Evolutionary conservation across 2,329 filamentous ascomycete genomes (phyloP).

Genomic region (Colletotrichum cereale): DNA sequence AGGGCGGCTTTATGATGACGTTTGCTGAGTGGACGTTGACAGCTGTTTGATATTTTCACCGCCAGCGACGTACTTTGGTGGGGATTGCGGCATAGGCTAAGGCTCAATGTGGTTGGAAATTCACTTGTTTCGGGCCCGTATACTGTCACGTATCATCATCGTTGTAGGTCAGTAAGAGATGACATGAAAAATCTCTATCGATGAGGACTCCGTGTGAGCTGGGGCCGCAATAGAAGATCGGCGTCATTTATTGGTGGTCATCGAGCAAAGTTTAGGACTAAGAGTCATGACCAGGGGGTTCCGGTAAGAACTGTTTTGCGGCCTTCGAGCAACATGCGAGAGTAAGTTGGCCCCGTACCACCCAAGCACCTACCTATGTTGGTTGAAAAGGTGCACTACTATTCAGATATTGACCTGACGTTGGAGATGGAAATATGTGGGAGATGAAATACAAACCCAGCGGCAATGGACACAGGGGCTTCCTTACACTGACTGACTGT

Average conservation of each 20-base stretch:
- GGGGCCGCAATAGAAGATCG: background rate
- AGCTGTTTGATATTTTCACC: constrained; percentile 5
- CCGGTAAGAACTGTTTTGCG: background rate
- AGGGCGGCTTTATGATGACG: constrained; percentile 6
- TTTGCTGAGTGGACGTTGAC: background rate
- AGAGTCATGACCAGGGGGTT: background rate
- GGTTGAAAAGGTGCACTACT: background rate
- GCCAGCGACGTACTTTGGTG: constrained; percentile 3
- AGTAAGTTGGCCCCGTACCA: background rate
- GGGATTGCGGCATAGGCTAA: background rate
- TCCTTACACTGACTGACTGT: background rate
- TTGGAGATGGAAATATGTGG: background rate
- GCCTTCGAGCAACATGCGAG: background rate
- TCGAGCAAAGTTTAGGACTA: background rate
- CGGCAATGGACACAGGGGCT: background rate
- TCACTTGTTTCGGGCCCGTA: background rate
- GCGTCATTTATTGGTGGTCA: background rate
- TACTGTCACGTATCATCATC: background rate
- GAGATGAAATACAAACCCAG: background rate
- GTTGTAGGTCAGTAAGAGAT: background rate
- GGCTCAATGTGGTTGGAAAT: background rate
- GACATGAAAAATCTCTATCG: background rate
- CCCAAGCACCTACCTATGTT: too few relatives aligned
- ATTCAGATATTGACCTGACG: background rate
- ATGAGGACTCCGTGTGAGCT: background rate